Conservation (phyloP, 176 grass and related monocot species). For the Alopecurus myosuroides region DNA sequence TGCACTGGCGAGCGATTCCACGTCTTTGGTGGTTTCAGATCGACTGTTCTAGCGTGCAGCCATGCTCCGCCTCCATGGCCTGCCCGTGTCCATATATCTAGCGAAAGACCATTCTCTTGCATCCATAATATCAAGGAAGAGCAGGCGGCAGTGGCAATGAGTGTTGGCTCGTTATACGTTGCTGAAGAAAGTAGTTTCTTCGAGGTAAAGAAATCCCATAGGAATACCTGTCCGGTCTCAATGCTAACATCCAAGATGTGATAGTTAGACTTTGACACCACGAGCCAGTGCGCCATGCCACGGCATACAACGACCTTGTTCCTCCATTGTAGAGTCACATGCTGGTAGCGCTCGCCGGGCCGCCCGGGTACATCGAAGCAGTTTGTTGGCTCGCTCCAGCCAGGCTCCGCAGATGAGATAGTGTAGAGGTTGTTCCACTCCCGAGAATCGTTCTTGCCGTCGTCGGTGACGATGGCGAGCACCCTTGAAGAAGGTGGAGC, state of each 20-base stretch:
- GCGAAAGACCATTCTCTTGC: too few relatives aligned
- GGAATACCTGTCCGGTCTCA: neutral
- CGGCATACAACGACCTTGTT: neutral
- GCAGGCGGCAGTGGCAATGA: neutral
- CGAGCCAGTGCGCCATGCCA: neutral
- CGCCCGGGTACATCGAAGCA: neutral
- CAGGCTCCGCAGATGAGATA: neutral
- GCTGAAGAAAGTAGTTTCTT: neutral
- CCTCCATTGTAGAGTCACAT: neutral
- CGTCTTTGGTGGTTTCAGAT: neutral
- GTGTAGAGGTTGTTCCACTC: neutral
- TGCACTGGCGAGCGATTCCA: neutral
- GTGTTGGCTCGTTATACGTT: neutral
- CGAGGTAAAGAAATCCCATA: neutral
- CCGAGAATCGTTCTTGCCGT: neutral
- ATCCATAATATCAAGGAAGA: too few relatives aligned
- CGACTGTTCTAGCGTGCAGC: neutral
- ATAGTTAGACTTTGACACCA: neutral
- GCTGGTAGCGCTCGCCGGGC: too few relatives aligned
- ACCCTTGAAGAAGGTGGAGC: neutral
- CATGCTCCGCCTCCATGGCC: neutral
- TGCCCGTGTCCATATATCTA: too few relatives aligned
- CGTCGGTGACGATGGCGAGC: neutral
- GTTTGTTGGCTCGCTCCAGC: neutral
- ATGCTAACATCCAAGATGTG: neutral